phyloP scores from a whole-genome alignment of 176 grass and related monocot species.

The Oryza glaberrima region DNA sequence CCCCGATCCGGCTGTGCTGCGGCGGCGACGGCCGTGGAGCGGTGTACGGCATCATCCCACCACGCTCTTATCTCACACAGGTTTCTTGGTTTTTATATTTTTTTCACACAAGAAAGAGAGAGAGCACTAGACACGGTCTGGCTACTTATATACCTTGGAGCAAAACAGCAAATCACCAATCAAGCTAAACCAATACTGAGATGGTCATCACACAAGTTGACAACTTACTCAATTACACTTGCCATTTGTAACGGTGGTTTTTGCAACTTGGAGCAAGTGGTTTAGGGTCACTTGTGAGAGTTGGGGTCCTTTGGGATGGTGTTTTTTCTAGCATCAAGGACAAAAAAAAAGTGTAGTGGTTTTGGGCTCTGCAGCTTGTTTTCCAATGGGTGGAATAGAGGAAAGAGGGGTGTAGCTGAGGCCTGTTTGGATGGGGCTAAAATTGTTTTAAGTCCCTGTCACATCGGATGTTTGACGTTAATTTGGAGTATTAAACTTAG shows the following conservation, averaged over 20 bases:
- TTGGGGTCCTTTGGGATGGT: conserved; percentile 29
- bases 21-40: conserved; percentile 37
- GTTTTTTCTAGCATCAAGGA: neutral
- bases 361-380: conserved; percentile 13
- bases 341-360: neutral
- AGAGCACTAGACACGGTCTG: neutral
- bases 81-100: conserved; percentile 18
- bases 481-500: too few relatives aligned
- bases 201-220: conserved; percentile 38
- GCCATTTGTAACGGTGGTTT: conserved; percentile 34
- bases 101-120: neutral
- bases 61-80: neutral
- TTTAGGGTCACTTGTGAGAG: conserved; percentile 47
- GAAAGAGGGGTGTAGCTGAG: neutral
- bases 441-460: too few relatives aligned
- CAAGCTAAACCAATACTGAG: conserved; percentile 38
- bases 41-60: conserved; percentile 58
- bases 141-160: conserved; percentile 28
- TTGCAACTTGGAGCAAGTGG: conserved; percentile 45
- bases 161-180: neutral
- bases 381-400: conserved; percentile 54
- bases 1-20: conserved; percentile 48
- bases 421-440: too few relatives aligned
- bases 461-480: too few relatives aligned
- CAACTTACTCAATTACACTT: conserved; percentile 29